Evolutionary conservation across 768 basidiomycete genomes (phyloP), one percentile per base, ranked within the genome.

Genomic region (Mycena vulgaris): DNA sequence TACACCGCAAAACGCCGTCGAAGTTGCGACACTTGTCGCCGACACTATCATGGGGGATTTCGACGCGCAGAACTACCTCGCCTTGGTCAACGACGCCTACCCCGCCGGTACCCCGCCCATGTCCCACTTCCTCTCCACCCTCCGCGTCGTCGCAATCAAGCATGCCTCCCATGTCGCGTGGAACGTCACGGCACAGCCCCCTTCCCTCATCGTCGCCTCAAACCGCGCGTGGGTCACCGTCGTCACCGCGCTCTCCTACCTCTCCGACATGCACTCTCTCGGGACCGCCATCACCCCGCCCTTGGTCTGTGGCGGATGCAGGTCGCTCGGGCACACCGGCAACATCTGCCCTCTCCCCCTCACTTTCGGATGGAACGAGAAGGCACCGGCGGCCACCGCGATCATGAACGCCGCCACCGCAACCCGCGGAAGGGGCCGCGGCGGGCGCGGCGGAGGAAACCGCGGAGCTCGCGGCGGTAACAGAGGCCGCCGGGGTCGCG

Each of bases 151-250:
- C 0, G 8, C 49, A 0, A 10, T 25, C 10, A 10, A 35, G 3
- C 31, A 33, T 25, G 10, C 31, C 2, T n/a, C n/a, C 23, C 60
- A 13, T 25, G 19, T 19, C n/a, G 33, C 47, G 3, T 58, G 57
- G 57, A 45, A 42, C 40, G 57, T 58, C 40, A 58, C 57, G 13
- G 57, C 57, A 1, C 17, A 51, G 0, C 52, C 63, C 5, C 63
- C 63, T 25, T 47, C 63, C n/a, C 30, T 19, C 30, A 13, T 5
- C n/a, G 11, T 31, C n/a, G 4, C 30, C 28, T 25, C 30, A 0
- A 55, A 65, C 14, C 39, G 42, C 2, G 42, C 28, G 2, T 56
- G 39, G 27, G 31, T 56, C 40, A 1, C 28, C 1, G 17, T 47
- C 40, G 10, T 65, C 40, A 16, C 40, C 10, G n/a, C 3, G 0